A percentile compares a stretch with the other conserved stretches of the same genome.
phyloP scores from a whole-genome alignment of 2,329 filamentous ascomycete species.

The Hypocrella siamensis region DNA sequence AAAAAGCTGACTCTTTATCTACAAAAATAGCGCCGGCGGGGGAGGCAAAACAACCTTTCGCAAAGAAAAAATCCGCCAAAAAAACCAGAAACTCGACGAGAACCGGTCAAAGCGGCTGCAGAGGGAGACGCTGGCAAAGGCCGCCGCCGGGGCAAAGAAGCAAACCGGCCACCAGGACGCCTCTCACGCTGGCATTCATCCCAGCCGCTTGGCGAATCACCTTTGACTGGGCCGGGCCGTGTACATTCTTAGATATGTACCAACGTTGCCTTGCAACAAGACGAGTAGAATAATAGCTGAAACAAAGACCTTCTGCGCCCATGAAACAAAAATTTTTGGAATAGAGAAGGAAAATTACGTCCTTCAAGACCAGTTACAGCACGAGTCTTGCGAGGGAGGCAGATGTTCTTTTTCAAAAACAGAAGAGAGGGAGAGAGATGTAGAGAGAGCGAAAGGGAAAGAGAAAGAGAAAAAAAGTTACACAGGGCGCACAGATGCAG shows the following conservation, averaged over 20 bases:
- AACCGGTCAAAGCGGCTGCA: slow-evolving; percentile 33
- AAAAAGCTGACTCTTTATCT: no score
- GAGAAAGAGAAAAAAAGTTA: neutral
- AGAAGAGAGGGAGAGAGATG: neutral
- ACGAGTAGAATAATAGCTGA: no score
- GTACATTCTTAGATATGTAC: no score
- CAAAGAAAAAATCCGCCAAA: slow-evolving; percentile 62
- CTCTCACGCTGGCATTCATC: slow-evolving; percentile 28
- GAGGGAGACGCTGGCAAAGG: slow-evolving; percentile 25
- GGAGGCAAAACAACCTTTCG: slow-evolving; percentile 63
- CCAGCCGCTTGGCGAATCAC: slow-evolving; percentile 27
- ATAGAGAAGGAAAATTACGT: no score
- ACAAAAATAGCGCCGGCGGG: slow-evolving; percentile 76
- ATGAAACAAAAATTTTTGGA: no score
- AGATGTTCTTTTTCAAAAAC: no score
- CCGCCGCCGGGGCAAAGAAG: slow-evolving; percentile 9
- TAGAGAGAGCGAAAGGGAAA: neutral
- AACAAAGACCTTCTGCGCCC: no score
- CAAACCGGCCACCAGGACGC: slow-evolving; percentile 11
- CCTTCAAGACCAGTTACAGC: no score
- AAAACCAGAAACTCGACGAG: slow-evolving; percentile 75
- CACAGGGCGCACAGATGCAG: no score
- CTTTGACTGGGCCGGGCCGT: no score
- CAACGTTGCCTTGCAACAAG: no score
- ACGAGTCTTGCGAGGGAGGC: no score